phyloP scores from a whole-genome alignment of 2,329 filamentous ascomycete genomes.

The Claviceps pusilla region DNA sequence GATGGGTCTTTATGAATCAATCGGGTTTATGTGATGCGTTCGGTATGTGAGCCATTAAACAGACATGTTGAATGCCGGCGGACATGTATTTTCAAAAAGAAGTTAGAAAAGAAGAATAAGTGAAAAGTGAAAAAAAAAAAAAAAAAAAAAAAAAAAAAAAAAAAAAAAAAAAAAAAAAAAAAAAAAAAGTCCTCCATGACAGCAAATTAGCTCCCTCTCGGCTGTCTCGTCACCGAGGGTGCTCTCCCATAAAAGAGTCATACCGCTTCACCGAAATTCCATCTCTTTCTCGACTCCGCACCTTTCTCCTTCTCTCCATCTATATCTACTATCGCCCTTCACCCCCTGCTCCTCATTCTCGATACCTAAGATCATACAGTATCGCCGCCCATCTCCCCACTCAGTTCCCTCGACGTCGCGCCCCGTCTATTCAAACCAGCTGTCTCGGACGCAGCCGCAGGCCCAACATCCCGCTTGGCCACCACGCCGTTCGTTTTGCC shows the following conservation, averaged over 20 bases:
- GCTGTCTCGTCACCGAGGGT: too few species aligned
- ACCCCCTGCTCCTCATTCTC: background rate
- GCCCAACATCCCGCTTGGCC: background rate
- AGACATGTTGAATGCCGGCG: conserved; percentile 1
- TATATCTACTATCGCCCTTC: background rate
- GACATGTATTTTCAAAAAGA: too few species aligned
- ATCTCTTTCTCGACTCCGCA: background rate
- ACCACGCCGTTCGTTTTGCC: conserved; percentile 7
- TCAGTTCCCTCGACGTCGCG: conserved; percentile 37
- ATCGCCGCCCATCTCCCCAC: conserved; percentile 49
- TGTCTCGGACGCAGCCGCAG: conserved; percentile 4
- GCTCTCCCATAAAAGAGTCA: too few species aligned
- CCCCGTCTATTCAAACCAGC: conserved; percentile 22
- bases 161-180: too few species aligned
- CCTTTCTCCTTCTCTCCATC: too few species aligned
- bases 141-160: too few species aligned
- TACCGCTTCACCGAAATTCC: background rate
- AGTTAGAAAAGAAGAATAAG: too few species aligned
- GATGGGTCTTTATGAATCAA: too few species aligned
- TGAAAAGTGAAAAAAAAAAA: too few species aligned
- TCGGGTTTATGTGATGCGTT: background rate
- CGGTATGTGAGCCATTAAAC: background rate
- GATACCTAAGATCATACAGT: conserved; percentile 18
- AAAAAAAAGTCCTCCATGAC: background rate
- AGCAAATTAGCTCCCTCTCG: too few species aligned